phyloP scores from a whole-genome alignment of 441 rosid genomes.

The Adansonia gregorii region DNA sequence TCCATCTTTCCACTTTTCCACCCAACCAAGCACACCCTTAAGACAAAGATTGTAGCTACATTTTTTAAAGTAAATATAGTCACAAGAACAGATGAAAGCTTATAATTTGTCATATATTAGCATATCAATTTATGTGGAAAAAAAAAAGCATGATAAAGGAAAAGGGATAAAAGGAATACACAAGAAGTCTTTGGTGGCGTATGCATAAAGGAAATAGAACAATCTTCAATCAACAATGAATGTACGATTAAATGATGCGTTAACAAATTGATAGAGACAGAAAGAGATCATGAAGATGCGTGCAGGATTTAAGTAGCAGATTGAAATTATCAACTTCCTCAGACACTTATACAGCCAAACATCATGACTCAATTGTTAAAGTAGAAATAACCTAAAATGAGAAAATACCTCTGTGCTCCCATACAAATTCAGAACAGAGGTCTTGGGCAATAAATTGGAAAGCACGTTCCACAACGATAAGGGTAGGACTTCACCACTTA shows the following conservation, averaged over 20 bases:
- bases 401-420: slow-evolving; percentile 87
- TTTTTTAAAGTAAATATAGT: background rate
- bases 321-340: background rate
- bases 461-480: slow-evolving; percentile 77
- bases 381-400: slow-evolving; percentile 17
- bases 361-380: slow-evolving; percentile 6
- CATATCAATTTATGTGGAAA: background rate
- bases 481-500: slow-evolving; percentile 87
- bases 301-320: background rate
- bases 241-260: background rate
- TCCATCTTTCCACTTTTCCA: too few relatives aligned
- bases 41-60: background rate
- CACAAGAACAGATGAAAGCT: background rate
- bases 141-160: background rate
- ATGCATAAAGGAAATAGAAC: background rate
- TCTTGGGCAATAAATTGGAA: slow-evolving; percentile 63
- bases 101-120: slow-evolving; percentile 8
- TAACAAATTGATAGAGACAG: background rate
- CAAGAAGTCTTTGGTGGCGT: slow-evolving; percentile 12
- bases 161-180: background rate
- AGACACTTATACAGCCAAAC: background rate
- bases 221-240: background rate
- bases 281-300: background rate
- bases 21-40: too few relatives aligned
- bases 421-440: slow-evolving; percentile 77